Conservation (phyloP, 805 yeast genomes). For the Saccharomycopsis capsularis region DNA sequence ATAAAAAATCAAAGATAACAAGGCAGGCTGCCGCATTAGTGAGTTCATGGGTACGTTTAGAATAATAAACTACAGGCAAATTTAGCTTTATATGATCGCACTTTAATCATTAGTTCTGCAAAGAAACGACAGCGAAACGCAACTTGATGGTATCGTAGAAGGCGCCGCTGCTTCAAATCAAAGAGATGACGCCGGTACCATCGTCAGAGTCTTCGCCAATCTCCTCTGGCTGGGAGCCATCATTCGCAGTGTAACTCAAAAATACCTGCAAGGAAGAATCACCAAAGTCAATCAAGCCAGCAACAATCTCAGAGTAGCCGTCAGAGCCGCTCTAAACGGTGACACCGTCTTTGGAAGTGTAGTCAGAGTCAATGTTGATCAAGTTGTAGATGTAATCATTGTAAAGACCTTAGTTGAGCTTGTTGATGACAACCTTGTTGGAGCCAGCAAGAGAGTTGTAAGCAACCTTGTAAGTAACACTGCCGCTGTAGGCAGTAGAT, state of each 20-base stretch:
- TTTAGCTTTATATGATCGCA: too few relatives aligned
- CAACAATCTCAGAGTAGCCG: not conserved
- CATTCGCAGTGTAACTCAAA: slow-evolving; percentile 31
- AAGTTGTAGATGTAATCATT: slow-evolving; percentile 5
- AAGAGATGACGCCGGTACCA: slow-evolving; percentile 64
- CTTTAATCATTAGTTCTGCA: not conserved
- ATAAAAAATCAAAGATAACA: too few relatives aligned
- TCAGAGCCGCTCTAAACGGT: slow-evolving; percentile 29
- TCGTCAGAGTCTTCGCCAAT: slow-evolving; percentile 57
- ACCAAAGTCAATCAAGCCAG: slow-evolving; percentile 6
- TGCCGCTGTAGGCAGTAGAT: slow-evolving; percentile 62
- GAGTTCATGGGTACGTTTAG: too few relatives aligned
- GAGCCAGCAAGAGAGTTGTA: slow-evolving; percentile 26
- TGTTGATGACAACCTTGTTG: slow-evolving; percentile 1
- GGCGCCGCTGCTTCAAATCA: slow-evolving; percentile 57
- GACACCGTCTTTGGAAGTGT: slow-evolving; percentile 7
- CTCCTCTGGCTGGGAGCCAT: slow-evolving; percentile 68
- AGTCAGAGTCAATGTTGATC: slow-evolving; percentile 20
- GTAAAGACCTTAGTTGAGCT: slow-evolving; percentile 11
- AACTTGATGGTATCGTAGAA: not conserved
- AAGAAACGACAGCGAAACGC: not conserved
- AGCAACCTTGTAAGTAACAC: slow-evolving; percentile 49
- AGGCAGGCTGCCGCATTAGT: too few relatives aligned
- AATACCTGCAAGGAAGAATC: slow-evolving; percentile 16
- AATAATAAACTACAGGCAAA: too few relatives aligned